Conservation (phyloP, 352 stramenopile species). For the Phytopythium mirpurense region DNA sequence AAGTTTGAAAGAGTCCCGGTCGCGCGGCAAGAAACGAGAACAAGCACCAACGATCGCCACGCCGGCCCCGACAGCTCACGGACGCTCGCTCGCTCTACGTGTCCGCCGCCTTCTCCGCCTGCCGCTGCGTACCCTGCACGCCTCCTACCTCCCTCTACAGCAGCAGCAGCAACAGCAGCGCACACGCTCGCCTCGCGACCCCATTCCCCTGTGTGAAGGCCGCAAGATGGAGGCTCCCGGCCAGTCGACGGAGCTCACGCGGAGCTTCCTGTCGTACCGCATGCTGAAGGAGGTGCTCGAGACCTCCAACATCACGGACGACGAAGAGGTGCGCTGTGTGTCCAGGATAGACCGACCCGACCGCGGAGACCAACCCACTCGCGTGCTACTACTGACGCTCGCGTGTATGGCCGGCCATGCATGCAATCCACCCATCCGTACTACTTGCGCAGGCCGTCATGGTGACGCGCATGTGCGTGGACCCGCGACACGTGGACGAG, state of each 20-base stretch:
- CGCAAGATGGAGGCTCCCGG: constrained; percentile 16
- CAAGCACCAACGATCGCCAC: background rate
- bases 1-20: background rate
- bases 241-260: constrained; percentile 33
- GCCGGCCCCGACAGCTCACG: too few species aligned
- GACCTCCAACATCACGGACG: constrained; percentile 69
- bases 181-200: background rate
- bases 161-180: background rate
- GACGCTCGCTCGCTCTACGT: too few species aligned
- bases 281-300: constrained; percentile 76
- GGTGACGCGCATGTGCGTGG: constrained; percentile 78
- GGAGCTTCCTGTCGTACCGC: constrained; percentile 63
- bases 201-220: background rate
- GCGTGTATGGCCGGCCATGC: background rate
- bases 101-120: background rate
- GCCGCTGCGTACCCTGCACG: background rate
- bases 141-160: background rate
- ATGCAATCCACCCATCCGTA: too few species aligned
- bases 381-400: background rate
- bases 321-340: constrained; percentile 52
- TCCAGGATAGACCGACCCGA: background rate
- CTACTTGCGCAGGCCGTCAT: constrained; percentile 63
- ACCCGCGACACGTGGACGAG: constrained; percentile 65
- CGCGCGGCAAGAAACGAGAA: constrained; percentile 8
- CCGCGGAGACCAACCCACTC: background rate